Percentiles rank a stretch among this genome's conserved stretches.
Conservation (phyloP, 495 filamentous ascomycete genomes). For the Elasticomyces elasticus region DNA sequence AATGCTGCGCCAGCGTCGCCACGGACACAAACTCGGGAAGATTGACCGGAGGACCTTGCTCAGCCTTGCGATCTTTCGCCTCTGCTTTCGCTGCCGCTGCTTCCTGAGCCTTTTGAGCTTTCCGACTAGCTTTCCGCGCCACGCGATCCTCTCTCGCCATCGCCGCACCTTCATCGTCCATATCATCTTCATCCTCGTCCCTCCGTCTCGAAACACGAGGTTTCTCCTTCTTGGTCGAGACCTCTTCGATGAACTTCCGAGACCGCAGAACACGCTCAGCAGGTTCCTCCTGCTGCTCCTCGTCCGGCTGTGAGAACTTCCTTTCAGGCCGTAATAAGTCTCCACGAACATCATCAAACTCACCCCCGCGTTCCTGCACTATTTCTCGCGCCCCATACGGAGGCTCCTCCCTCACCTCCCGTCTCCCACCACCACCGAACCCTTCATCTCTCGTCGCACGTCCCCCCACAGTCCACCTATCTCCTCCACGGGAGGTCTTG, state of each 20-base stretch:
- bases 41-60: slow-evolving; percentile 48
- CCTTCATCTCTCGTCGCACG: not conserved
- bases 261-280: slow-evolving; percentile 3
- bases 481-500: no score
- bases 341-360: not conserved
- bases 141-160: slow-evolving; percentile 9
- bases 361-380: not conserved
- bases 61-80: slow-evolving; percentile 27
- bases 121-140: slow-evolving; percentile 10
- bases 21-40: slow-evolving; percentile 89
- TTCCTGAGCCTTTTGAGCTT: slow-evolving; percentile 35
- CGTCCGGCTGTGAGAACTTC: not conserved
- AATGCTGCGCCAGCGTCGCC: slow-evolving; percentile 64
- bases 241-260: slow-evolving; percentile 3
- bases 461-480: not conserved
- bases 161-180: slow-evolving; percentile 8
- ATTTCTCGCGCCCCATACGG: not conserved
- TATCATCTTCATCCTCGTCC: slow-evolving; percentile 19
- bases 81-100: slow-evolving; percentile 32
- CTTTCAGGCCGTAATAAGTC: not conserved
- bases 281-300: not conserved
- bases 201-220: not conserved
- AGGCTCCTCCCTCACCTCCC: not conserved
- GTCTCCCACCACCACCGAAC: not conserved
- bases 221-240: not conserved